A percentile compares a stretch with the other conserved stretches of the same genome.
Conservation (phyloP, 2,329 filamentous ascomycete species). For the Davidsoniella virescens region DNA sequence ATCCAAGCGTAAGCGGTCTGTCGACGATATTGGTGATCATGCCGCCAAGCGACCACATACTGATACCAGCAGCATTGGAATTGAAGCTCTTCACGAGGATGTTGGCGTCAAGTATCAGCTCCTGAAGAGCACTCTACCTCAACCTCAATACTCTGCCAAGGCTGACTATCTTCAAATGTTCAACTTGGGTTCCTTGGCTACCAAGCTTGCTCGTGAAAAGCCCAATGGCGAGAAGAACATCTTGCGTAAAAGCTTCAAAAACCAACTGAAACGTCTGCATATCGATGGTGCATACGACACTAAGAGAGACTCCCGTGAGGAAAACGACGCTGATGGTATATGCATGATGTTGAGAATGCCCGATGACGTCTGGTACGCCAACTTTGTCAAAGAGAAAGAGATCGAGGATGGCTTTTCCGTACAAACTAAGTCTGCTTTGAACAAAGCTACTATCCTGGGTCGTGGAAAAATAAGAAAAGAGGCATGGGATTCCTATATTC, state of each 20-base stretch:
- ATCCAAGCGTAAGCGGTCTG: slow-evolving; percentile 45
- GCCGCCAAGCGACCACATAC: slow-evolving; percentile 46
- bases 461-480: slow-evolving; percentile 25
- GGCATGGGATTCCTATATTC: slow-evolving; percentile 14
- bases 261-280: slow-evolving; percentile 47
- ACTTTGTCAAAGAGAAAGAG: slow-evolving; percentile 37
- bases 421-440: slow-evolving; percentile 27
- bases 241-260: slow-evolving; percentile 52
- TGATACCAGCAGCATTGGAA: slow-evolving; percentile 37
- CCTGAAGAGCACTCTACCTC: slow-evolving; percentile 26
- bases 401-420: slow-evolving; percentile 36
- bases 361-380: slow-evolving; percentile 40
- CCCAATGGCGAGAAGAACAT: slow-evolving; percentile 52
- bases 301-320: slow-evolving; percentile 40
- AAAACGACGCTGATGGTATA: slow-evolving; percentile 35
- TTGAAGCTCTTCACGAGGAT: slow-evolving; percentile 49
- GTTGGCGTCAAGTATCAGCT: slow-evolving; percentile 52
- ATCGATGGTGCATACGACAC: slow-evolving; percentile 45
- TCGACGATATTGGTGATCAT: slow-evolving; percentile 39
- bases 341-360: slow-evolving; percentile 33
- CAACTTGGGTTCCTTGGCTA: slow-evolving; percentile 37
- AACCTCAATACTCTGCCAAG: slow-evolving; percentile 18
- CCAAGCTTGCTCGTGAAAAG: slow-evolving; percentile 45
- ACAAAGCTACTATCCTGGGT: slow-evolving; percentile 38
- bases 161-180: slow-evolving; percentile 45